Base-by-base conservation (phyloP, 306 rosid species). In the Castanea crenata region DNA sequence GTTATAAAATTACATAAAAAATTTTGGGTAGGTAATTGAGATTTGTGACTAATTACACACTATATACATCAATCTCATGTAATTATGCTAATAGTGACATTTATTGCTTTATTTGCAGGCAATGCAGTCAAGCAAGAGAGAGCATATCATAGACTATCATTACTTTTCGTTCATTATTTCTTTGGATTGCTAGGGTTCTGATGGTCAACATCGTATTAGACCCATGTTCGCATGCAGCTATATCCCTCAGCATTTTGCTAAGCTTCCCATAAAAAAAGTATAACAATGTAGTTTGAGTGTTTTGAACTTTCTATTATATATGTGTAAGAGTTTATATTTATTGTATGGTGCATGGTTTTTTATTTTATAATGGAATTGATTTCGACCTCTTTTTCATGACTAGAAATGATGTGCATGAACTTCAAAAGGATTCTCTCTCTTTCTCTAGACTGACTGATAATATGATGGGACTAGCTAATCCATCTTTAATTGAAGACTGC, bases 261-360 rank as follows among this genome's bases (percentile, higher is more conserved):
- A 80, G 74, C 76, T 85, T 85, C 77, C 69, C 86, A 82, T 75
- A 4, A 67, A 32, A 80, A 76, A 79, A 74, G 77, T 78, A 86
- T 56, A 74, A 38, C 77, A 73, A 80, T 85, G 92, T 76, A 83
- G 84, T 87, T 79, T 85, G 82, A 81, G 85, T 92, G 83, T 78
- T 84, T 81, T 81, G 55, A 71, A 63, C 58, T 73, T 72, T 82
- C 71, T 74, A 55, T 80, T 76, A 64, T 44, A 76, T 78, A 44
- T 86, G 87, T 81, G 75, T 85, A 77, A 74, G 87, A 72, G 84
- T 78, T 80, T 86, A 79, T 86, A 76, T 58, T 78, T 87, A 51
- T 81, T 88, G 93, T 90, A 88, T 71, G 83, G 78, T 70, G 85
- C 82, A 18, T 79, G 82, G 76, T 83, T 88, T 84, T 84, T 78